Evolutionary conservation across 352 stramenopile genomes (phyloP).

Genomic region (Globisporangium recalcitrans): DNA sequence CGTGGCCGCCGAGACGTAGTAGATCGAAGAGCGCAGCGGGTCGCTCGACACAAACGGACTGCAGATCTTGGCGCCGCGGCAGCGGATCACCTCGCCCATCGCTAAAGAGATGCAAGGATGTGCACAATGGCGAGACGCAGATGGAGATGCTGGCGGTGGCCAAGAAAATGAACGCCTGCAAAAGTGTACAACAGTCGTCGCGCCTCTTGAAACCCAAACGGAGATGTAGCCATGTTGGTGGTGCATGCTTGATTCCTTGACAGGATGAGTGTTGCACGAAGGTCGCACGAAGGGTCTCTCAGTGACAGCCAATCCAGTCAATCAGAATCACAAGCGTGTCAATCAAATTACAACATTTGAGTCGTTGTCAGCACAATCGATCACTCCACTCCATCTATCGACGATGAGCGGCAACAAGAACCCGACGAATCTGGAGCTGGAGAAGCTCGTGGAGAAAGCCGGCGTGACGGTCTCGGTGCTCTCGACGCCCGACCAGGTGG

Average conservation of each 20-base stretch:
- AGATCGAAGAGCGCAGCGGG: conserved; percentile 25
- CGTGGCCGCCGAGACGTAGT: conserved; percentile 70
- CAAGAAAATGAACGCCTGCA: too few species aligned
- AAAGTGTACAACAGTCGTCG: too few species aligned
- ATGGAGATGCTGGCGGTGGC: too few species aligned
- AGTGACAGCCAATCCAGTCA: conserved; percentile 2
- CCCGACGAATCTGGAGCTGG: conserved; percentile 66
- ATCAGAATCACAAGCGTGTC: background rate
- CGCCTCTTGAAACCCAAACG: background rate
- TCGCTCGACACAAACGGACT: conserved; percentile 50
- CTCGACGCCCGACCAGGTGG: conserved; percentile 51
- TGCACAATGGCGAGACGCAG: too few species aligned
- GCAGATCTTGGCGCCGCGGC: conserved; percentile 67
- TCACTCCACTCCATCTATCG: background rate
- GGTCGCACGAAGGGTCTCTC: conserved; percentile 11
- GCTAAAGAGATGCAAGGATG: background rate
- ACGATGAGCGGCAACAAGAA: conserved; percentile 43
- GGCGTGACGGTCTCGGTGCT: conserved; percentile 64
- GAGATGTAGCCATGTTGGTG: conserved; percentile 6
- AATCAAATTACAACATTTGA: background rate
- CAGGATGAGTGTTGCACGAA: conserved; percentile 25
- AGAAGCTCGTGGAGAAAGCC: conserved; percentile 72
- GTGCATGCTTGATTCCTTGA: background rate
- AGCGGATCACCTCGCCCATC: conserved; percentile 42
- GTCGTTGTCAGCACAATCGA: too few species aligned